Evolutionary conservation across 2,329 filamentous ascomycete genomes (phyloP).

Genomic region (Penicillium sp.): DNA sequence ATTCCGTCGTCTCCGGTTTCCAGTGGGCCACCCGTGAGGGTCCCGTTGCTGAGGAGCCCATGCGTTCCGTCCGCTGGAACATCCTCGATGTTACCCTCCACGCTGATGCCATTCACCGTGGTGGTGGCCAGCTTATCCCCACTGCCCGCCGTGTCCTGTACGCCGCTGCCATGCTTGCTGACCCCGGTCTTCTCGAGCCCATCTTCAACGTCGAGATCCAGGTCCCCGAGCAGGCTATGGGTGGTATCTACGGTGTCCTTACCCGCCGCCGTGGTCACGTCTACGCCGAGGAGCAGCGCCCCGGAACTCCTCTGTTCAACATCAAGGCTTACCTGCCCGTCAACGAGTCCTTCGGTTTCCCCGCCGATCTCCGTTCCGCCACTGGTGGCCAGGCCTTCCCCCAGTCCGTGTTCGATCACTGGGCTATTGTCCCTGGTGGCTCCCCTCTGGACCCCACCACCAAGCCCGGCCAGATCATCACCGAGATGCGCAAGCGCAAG

Average conservation of each 20-base stretch:
- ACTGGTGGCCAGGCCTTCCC: slow-evolving; percentile 99
- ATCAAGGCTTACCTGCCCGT: slow-evolving; percentile 97
- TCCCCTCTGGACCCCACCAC: slow-evolving; percentile 79
- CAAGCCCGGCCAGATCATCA: slow-evolving; percentile 80
- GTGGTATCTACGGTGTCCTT: slow-evolving; percentile 99
- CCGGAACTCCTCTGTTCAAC: slow-evolving; percentile 98
- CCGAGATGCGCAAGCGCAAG: slow-evolving; percentile 97
- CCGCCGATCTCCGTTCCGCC: slow-evolving; percentile 87
- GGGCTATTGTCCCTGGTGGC: slow-evolving; percentile 92
- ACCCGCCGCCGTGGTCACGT: slow-evolving; percentile 98
- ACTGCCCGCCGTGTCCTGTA: slow-evolving; percentile 97
- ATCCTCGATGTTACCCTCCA: slow-evolving; percentile 99
- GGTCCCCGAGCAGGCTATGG: slow-evolving; percentile 97
- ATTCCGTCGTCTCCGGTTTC: slow-evolving; percentile 99
- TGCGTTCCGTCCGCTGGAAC: slow-evolving; percentile 97
- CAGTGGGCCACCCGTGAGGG: slow-evolving; percentile 99
- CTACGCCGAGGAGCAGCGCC: slow-evolving; percentile 96
- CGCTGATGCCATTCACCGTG: slow-evolving; percentile 99
- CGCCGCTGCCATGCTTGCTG: slow-evolving; percentile 84
- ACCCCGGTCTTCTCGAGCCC: slow-evolving; percentile 90
- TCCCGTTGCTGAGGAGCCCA: slow-evolving; percentile 95
- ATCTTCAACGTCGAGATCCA: slow-evolving; percentile 99
- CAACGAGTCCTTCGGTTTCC: slow-evolving; percentile 99
- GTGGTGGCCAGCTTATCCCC: slow-evolving; percentile 98
- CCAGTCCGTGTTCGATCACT: slow-evolving; percentile 98